Base-by-base conservation (phyloP, 2,329 filamentous ascomycete genomes). In the Aspergillus ibericus region DNA sequence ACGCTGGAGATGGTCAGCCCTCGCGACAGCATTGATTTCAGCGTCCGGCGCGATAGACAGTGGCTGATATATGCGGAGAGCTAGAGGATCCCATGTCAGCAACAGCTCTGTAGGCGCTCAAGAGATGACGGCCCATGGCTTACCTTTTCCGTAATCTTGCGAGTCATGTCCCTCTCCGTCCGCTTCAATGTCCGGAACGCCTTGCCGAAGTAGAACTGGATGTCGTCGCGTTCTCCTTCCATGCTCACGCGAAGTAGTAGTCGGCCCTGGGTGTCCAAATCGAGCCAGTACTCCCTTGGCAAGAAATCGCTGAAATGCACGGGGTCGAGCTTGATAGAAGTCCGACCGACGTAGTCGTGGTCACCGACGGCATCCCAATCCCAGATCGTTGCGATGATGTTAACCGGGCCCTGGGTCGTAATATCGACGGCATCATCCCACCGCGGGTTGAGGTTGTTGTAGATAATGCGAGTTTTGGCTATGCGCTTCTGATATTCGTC, bases 401-500 rank as follows among this genome's bases (percentile, higher is more conserved):
- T 97, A 58, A 99, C 83, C 10, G 95, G 87, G 0, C 93, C 92
- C 63, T 90, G 89, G 0, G 96, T 96, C 18, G 92, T 95, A 63
- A 99, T 96, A 71, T 99, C 95, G 50, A 98, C 90, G 1, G 92
- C 92, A 78, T 98, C 95, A 68, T 99, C 95, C 93, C 95, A 99
- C 18, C 93, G 88, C 27, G 95, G 95, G 72, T 96, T 98, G 46
- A 99, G 83, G 66, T 88, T 96, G 67, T 88, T 87, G 75, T 93
- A 92, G 52, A 99, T 89, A 63, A 96, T 92, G 63, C 93, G 88
- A 18, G 93, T 98, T 79, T 98, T 98, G 64, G 92, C 90, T 54
- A 99, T 84, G 32, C 95, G 90, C 77, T 98, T 98, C 75, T 98
- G 93, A 71, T 96, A 98, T 75, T 99, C 95, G 70, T 99, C 95